These are phyloP conservation scores for Blastomyces silverae DNA, from an alignment of 2,329 filamentous ascomycete species.

Conservation along the genomic window DNA sequence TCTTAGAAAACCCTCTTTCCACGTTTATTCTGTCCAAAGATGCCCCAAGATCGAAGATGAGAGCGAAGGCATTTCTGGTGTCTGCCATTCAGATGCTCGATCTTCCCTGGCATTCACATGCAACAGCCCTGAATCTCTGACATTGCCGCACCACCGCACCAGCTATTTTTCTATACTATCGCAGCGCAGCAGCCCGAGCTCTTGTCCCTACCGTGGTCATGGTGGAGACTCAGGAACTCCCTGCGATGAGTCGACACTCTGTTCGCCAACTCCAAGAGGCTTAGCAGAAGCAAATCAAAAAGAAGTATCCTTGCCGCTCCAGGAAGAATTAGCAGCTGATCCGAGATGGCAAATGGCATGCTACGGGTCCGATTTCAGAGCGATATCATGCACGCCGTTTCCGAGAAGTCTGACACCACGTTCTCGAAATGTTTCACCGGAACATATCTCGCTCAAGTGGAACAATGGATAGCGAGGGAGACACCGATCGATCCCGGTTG, in stretches of 20 bases:
- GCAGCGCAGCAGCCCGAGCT: neutral
- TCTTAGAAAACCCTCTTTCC: slow-evolving; percentile 11
- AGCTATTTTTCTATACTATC: neutral
- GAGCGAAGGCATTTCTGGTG: neutral
- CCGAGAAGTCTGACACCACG: too few species aligned
- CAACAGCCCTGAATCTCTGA: neutral
- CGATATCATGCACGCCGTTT: neutral
- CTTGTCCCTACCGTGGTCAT: neutral
- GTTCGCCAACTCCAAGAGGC: neutral
- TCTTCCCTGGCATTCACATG: neutral
- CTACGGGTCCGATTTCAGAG: neutral
- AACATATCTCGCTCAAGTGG: neutral
- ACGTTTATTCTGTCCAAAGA: slow-evolving; percentile 13
- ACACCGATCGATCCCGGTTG: neutral
- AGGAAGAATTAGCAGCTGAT: neutral
- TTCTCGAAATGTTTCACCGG: neutral
- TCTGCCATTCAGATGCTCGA: neutral
- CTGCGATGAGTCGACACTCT: neutral
- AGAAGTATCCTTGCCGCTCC: neutral
- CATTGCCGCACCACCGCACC: neutral
- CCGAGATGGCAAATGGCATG: neutral
- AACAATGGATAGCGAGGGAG: neutral
- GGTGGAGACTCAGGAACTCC: neutral
- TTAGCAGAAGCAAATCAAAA: neutral
- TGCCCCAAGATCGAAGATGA: slow-evolving; percentile 17